A percentile compares a stretch with the other conserved stretches of the same genome.
Evolutionary conservation across 345 rosid genomes (phyloP).

Genomic region (Psidium friedrichsthalianum): DNA sequence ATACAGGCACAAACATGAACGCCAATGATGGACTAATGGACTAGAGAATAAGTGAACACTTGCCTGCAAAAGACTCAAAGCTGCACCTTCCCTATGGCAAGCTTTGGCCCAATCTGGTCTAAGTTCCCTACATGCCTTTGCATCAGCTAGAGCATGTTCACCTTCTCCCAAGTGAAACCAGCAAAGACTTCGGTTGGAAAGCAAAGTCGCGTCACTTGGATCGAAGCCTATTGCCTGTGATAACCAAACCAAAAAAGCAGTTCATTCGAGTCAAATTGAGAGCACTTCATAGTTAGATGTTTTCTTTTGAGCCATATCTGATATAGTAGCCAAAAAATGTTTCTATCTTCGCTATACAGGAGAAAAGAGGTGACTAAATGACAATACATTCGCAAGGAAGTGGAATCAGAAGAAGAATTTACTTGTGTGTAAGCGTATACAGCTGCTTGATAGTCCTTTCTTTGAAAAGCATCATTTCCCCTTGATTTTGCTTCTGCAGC

Average conservation of each 20-base stretch:
- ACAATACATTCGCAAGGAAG: background rate
- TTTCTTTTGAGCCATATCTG: no score
- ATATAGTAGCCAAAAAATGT: no score
- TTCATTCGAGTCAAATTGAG: no score
- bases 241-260: background rate
- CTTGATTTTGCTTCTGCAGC: no score
- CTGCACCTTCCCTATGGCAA: slow-evolving; percentile 91
- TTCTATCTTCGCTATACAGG: background rate
- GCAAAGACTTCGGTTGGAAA: slow-evolving; percentile 87
- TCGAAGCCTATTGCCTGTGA: slow-evolving; percentile 42
- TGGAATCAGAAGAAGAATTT: no score
- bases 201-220: slow-evolving; percentile 57
- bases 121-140: slow-evolving; percentile 58
- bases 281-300: slow-evolving; percentile 26
- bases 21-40: background rate
- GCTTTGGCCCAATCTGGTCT: slow-evolving; percentile 84
- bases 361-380: background rate
- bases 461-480: no score
- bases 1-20: background rate
- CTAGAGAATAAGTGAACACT: background rate
- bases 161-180: slow-evolving; percentile 71
- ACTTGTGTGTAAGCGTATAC: no score
- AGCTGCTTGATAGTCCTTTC: no score
- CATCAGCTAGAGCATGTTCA: slow-evolving; percentile 74
- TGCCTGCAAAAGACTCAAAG: slow-evolving; percentile 48